Evolutionary conservation across 768 basidiomycete species (phyloP), one percentile per base, ranked within the genome.

Genomic region (Boletus fagicola): DNA sequence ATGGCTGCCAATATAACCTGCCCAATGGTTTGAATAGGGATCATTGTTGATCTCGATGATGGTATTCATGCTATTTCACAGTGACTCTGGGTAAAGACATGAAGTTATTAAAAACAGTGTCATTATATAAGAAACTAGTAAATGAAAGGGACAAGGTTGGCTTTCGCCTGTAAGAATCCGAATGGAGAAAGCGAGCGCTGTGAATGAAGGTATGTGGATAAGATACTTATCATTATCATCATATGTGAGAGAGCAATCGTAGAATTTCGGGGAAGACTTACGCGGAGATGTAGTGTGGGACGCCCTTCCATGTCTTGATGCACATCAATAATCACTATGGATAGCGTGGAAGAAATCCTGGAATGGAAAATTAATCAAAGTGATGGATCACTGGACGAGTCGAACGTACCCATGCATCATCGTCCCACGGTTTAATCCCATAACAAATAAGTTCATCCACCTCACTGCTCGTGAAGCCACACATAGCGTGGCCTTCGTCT

Each of bases 381-480:
- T 8, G n/a, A 7, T 26, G 18, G 38, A 28, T n/a, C 8, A 9
- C n/a, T 11, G 24, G 15, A 30, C 18, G 6, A 22, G 24, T 20
- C 4, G 18, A 40, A 66, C 75, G 20, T 58, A 78, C 78, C 58
- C 65, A 57, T 48, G 77, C 76, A 61, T 78, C 73, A 8, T 77
- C 75, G 11, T 80, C 78, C 76, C 78, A 78, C 7, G 78, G 77
- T 58, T 77, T 79, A 4, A 79, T 74, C 1, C 77, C 77, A 4
- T 78, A 71, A 35, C 51, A 65, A 12, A 74, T 11, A 13, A 78
- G 66, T 50, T 77, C 77, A 2, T 70, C 57, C 46, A 72, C 57
- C 11, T 77, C 64, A 33, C 68, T 70, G 4, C 71, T 57, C 9
- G 74, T 73, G 63, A 76, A 77, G 10, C 56, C 57, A 10, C 2